phyloP scores from a whole-genome alignment of 2,329 filamentous ascomycete species.

The Lojkania enalia region DNA sequence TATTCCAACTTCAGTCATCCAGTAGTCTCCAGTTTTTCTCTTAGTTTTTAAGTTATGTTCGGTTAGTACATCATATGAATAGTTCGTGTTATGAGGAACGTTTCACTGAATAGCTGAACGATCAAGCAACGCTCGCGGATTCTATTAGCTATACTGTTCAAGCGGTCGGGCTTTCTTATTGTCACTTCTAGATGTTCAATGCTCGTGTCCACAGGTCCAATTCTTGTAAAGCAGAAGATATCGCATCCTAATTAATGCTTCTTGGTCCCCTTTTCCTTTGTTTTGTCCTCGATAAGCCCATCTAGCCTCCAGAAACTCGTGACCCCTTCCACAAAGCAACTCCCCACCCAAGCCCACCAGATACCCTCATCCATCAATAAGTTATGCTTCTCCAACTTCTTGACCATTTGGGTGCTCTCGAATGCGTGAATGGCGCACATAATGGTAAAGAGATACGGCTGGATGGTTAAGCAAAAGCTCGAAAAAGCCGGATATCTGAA shows the following conservation, averaged over 20 bases:
- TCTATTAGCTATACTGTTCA: no score
- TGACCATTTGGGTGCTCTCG: constrained; percentile 61
- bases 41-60: no score
- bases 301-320: constrained; percentile 50
- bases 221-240: no score
- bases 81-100: no score
- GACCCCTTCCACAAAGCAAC: constrained; percentile 58
- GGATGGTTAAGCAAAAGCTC: constrained; percentile 60
- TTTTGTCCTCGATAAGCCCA: constrained; percentile 29
- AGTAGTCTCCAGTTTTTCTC: no score
- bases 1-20: no score
- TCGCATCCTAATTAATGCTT: constrained; percentile 40
- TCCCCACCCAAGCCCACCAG: constrained; percentile 60
- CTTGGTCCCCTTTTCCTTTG: constrained; percentile 38
- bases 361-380: constrained; percentile 52
- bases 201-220: no score
- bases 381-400: constrained; percentile 55
- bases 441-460: constrained; percentile 60
- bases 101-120: no score
- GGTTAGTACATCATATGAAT: no score
- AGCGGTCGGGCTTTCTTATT: no score
- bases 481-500: constrained; percentile 58
- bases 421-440: constrained; percentile 66
- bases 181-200: no score
- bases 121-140: no score